These are phyloP conservation scores for Lenwebbia sp. DNA, from an alignment of 345 rosid genomes.

Conservation along the genomic window DNA sequence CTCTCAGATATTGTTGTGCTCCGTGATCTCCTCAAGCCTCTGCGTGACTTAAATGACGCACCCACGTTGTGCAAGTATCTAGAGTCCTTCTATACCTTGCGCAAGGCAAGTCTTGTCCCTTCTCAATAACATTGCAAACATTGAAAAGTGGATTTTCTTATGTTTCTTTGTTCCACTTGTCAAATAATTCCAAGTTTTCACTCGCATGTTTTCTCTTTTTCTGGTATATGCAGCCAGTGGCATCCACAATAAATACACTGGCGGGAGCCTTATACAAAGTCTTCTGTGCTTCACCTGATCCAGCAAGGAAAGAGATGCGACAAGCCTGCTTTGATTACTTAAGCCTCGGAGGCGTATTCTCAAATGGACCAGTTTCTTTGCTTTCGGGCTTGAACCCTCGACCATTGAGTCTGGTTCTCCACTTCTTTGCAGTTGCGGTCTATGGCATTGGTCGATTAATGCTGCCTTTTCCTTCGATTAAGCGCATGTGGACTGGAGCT, in stretches of 20 bases:
- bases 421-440: constrained; percentile 34
- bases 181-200: not conserved
- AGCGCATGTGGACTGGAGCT: constrained; percentile 37
- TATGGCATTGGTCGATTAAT: constrained; percentile 34
- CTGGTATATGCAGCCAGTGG: constrained; percentile 24
- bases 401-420: constrained; percentile 27
- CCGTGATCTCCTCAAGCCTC: constrained; percentile 34
- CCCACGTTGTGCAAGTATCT: constrained; percentile 35
- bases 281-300: constrained; percentile 34
- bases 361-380: constrained; percentile 30
- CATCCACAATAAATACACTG: constrained; percentile 34
- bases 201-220: not conserved
- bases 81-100: constrained; percentile 38
- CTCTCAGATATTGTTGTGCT: constrained; percentile 42
- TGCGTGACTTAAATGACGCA: constrained; percentile 29
- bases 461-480: constrained; percentile 39
- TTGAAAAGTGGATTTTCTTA: not conserved
- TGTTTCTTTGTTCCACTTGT: not conserved
- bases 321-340: constrained; percentile 41
- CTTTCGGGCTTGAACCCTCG: constrained; percentile 38
- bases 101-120: constrained; percentile 23
- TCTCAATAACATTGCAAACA: not conserved
- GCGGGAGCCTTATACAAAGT: constrained; percentile 40
- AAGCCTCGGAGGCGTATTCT: constrained; percentile 30
- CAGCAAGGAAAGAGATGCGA: constrained; percentile 36